Evolutionary conservation across 129 eudicot species (phyloP).

Genomic region (Dittrichia graveolens): DNA sequence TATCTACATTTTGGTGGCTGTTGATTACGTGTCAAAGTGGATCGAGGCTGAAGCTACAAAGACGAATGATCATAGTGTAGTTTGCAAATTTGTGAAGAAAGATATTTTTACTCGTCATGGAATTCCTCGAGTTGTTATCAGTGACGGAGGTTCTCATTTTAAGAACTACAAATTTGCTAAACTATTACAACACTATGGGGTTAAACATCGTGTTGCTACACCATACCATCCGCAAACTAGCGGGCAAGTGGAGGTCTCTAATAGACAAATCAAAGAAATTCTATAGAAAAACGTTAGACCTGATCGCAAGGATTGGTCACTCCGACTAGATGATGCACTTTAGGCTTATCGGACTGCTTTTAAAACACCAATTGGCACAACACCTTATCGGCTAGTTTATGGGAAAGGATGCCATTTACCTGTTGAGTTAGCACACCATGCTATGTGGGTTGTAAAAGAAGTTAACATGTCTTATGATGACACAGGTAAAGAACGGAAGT

Average conservation of each 20-base stretch:
- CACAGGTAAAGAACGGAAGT: no score
- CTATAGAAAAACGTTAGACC: not conserved
- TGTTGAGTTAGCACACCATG: no score
- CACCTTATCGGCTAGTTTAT: no score
- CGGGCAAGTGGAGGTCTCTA: no score
- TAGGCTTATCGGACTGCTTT: no score
- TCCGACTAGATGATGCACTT: no score
- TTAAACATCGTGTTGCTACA: not conserved
- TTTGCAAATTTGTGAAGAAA: not conserved
- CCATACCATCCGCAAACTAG: no score
- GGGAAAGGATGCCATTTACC: no score
- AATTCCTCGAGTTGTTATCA: not conserved
- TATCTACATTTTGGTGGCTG: not conserved
- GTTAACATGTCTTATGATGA: no score
- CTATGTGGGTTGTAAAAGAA: no score
- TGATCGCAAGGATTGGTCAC: no score
- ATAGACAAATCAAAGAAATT: not conserved
- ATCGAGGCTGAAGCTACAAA: not conserved
- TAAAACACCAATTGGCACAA: no score
- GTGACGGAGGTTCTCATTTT: constrained; percentile 9
- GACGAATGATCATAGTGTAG: not conserved
- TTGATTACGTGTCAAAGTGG: not conserved
- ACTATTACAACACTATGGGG: not conserved
- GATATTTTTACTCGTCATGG: not conserved
- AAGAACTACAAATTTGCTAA: not conserved